These are phyloP conservation scores for Candolleomyces efflorescens DNA, from an alignment of 768 basidiomycete species.

Conservation along the genomic window DNA sequence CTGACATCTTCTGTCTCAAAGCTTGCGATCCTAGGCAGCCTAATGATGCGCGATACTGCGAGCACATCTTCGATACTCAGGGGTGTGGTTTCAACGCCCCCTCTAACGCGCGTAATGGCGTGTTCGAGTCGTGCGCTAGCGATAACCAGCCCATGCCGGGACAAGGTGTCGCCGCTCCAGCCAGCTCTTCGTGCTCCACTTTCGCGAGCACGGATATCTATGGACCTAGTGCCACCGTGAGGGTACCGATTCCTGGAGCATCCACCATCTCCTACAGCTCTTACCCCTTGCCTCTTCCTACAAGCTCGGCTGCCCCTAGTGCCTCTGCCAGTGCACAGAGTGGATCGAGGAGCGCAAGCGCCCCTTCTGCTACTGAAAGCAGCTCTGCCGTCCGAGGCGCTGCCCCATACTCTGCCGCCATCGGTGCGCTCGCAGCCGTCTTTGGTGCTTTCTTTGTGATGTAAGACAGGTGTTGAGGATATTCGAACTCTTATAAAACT, in stretches of 20 bases:
- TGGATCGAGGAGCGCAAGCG: neutral
- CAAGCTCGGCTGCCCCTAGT: neutral
- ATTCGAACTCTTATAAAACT: no score
- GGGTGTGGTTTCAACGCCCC: constrained; percentile 62
- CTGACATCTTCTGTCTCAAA: constrained; percentile 62
- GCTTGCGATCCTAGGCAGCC: constrained; percentile 55
- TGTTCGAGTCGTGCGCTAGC: constrained; percentile 33
- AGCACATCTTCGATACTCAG: constrained; percentile 66
- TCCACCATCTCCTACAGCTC: constrained; percentile 4
- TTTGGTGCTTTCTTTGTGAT: no score
- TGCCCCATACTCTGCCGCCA: no score
- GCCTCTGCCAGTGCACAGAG: neutral
- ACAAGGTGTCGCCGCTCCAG: constrained; percentile 37
- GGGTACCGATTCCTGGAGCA: constrained; percentile 7
- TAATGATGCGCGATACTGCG: constrained; percentile 49
- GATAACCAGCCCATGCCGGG: constrained; percentile 10
- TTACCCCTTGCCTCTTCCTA: neutral
- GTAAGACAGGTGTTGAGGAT: no score
- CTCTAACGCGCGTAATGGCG: constrained; percentile 41
- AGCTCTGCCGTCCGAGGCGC: no score
- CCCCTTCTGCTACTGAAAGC: neutral
- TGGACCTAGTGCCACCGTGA: constrained; percentile 9
- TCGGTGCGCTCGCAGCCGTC: no score
- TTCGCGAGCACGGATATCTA: constrained; percentile 26
- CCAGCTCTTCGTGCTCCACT: constrained; percentile 32